Evolutionary conservation across 805 yeast species (phyloP), one percentile per base, ranked within the genome.

Genomic region (Ogataea trehalophila): DNA sequence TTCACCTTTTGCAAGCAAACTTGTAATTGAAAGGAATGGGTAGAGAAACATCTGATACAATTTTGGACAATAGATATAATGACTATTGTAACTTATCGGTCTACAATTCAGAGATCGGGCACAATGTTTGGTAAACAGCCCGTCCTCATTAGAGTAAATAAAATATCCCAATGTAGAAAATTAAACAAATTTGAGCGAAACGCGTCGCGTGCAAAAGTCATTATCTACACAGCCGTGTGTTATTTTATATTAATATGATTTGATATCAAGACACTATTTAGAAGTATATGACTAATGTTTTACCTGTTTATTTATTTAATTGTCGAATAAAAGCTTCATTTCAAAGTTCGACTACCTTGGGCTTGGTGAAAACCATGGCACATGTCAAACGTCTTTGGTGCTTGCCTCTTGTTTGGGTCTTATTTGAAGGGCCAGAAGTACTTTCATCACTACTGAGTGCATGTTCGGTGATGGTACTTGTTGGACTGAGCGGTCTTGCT

Each of bases 321-420:
- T 11, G n/a, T 13, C 14, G 17, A 29, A 36, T 3, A 16, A 36
- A 36, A 36, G 5, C 1, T 6, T 16, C 29, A 17, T 11, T n/a
- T 46, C 39, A 58, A 15, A 63, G 50, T 16, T 66, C 65, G 22
- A 66, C 55, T 6, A 64, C 56, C 46, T 57, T 63, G 18, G 75
- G 80, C 16, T 63, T 50, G 15, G 70, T 69, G 52, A 76, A 75
- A 33, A 71, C 69, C 54, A 76, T 58, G 0, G 81, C 80, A 38
- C 76, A 70, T 0, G 78, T 69, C n/a, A 72, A 65, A 36, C 77
- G 58, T 40, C 80, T 52, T 35, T 66, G 68, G 54, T 76, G 81
- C 36, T 26, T 44, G 6, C 64, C 59, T 9, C 26, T 39, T 17
- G 26, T 31, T 23, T 41, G 17, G 18, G 33, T 46, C 22, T 33